These are phyloP conservation scores for Udeniomyces megalosporus DNA, from an alignment of 768 basidiomycete species.

Conservation along the genomic window DNA sequence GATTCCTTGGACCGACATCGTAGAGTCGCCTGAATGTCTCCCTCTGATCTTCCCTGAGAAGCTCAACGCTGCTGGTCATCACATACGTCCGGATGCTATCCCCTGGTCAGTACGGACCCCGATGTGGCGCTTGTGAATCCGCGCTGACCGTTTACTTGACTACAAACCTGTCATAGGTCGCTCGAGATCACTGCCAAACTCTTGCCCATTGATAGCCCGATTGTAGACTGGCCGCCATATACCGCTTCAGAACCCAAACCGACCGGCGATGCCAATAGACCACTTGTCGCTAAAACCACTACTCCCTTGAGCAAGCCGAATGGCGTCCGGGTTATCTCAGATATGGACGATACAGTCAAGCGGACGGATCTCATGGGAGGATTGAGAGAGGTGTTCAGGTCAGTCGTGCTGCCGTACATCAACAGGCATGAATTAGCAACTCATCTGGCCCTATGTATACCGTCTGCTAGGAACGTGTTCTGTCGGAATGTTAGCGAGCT, in stretches of 20 bases:
- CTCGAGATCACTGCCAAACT: constrained; percentile 13
- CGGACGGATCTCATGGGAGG: constrained; percentile 60
- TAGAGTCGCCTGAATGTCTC: constrained; percentile 2
- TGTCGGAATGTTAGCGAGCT: constrained; percentile 66
- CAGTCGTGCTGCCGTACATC: too few relatives aligned
- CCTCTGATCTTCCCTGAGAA: constrained; percentile 13
- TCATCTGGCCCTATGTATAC: background rate
- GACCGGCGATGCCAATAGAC: too few relatives aligned
- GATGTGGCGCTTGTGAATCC: too few relatives aligned
- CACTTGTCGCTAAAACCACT: constrained; percentile 12
- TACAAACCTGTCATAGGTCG: too few relatives aligned
- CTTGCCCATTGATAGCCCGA: background rate
- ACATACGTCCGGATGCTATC: background rate
- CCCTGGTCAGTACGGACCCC: too few relatives aligned
- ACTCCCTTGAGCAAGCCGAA: background rate
- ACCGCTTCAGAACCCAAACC: too few relatives aligned
- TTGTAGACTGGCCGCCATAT: background rate
- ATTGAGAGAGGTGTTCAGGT: constrained; percentile 52
- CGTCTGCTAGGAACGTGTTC: constrained; percentile 55
- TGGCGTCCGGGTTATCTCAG: constrained; percentile 62
- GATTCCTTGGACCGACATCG: constrained; percentile 13
- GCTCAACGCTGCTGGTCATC: background rate
- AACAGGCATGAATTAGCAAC: background rate
- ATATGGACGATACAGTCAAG: constrained; percentile 89
- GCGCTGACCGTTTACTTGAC: too few relatives aligned